Evolutionary conservation across 2,329 filamentous ascomycete species (phyloP).

Genomic region (Fusarium irregulare): DNA sequence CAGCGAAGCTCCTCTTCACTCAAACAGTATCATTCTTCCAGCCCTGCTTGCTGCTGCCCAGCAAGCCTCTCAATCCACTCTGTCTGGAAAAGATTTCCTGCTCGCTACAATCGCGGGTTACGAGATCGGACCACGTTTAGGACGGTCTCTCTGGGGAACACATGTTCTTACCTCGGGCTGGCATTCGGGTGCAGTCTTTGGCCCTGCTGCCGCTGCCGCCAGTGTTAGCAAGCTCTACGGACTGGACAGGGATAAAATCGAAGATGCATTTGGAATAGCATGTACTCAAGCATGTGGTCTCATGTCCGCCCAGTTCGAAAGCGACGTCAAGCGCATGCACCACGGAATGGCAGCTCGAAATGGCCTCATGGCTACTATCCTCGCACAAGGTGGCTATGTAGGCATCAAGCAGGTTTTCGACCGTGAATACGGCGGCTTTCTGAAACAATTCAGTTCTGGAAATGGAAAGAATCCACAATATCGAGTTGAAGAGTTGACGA

Average conservation of each 20-base stretch:
- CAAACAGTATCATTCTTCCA: slow-evolving; percentile 3
- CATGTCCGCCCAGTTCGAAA: slow-evolving; percentile 9
- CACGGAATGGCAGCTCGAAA: slow-evolving; percentile 6
- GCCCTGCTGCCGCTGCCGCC: neutral
- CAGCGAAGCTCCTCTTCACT: slow-evolving; percentile 8
- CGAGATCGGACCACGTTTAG: slow-evolving; percentile 1
- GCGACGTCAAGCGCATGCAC: slow-evolving; percentile 11
- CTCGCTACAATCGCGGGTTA: slow-evolving; percentile 7
- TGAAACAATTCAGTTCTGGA: slow-evolving; percentile 11
- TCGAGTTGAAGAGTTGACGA: neutral
- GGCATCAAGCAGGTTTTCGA: slow-evolving; percentile 12
- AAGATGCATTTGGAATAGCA: slow-evolving; percentile 9
- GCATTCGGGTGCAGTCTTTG: slow-evolving; percentile 12
- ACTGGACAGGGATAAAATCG: neutral
- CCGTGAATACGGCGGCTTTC: neutral
- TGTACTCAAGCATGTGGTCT: slow-evolving; percentile 4
- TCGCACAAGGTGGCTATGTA: neutral
- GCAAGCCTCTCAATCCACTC: neutral
- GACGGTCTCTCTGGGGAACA: slow-evolving; percentile 3
- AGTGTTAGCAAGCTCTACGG: slow-evolving; percentile 6
- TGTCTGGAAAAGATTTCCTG: neutral
- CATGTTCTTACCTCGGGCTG: slow-evolving; percentile 12
- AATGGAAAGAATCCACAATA: neutral
- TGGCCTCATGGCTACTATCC: slow-evolving; percentile 2
- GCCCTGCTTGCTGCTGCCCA: slow-evolving; percentile 3